These are phyloP conservation scores for Pseudozyma sp. DNA, from an alignment of 1,284 basidiomycete genomes.

Conservation along the genomic window DNA sequence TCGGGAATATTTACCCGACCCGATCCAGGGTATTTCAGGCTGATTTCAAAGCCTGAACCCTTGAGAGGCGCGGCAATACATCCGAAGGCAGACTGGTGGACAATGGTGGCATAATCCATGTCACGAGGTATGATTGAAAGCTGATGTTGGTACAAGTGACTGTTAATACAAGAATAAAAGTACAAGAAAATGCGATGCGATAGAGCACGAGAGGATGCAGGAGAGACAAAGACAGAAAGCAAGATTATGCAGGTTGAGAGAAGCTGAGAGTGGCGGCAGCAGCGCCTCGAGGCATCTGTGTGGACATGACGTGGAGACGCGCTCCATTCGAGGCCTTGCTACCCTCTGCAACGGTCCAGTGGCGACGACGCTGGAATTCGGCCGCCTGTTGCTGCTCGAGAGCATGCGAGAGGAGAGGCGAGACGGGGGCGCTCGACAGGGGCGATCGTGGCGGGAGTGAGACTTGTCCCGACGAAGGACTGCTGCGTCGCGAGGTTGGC, in stretches of 20 bases:
- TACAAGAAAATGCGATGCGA: no score
- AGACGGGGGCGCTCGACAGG: conserved; percentile 14
- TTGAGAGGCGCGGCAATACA: no score
- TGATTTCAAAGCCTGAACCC: no score
- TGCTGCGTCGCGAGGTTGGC: conserved; percentile 19
- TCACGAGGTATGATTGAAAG: no score
- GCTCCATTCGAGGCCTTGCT: conserved; percentile 27
- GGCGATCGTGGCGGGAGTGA: conserved; percentile 11
- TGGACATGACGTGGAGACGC: conserved; percentile 11
- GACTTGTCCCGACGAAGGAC: conserved; percentile 4
- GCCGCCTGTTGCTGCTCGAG: conserved; percentile 12
- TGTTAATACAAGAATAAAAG: no score
- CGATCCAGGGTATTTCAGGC: no score
- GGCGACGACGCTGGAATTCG: conserved; percentile 23
- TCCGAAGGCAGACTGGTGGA: no score
- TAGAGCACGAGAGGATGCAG: no score
- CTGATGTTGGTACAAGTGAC: no score
- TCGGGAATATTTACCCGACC: no score
- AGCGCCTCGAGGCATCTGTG: conserved; percentile 3
- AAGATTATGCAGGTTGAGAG: conserved; percentile 23
- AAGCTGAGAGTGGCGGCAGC: conserved; percentile 6
- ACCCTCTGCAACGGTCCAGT: conserved; percentile 40
- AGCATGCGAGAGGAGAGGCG: conserved; percentile 13
- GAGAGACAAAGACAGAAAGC: background rate
- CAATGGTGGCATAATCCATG: no score